Evolutionary conservation across 2,329 filamentous ascomycete genomes (phyloP).

Genomic region (Escovopsis sp.): DNA sequence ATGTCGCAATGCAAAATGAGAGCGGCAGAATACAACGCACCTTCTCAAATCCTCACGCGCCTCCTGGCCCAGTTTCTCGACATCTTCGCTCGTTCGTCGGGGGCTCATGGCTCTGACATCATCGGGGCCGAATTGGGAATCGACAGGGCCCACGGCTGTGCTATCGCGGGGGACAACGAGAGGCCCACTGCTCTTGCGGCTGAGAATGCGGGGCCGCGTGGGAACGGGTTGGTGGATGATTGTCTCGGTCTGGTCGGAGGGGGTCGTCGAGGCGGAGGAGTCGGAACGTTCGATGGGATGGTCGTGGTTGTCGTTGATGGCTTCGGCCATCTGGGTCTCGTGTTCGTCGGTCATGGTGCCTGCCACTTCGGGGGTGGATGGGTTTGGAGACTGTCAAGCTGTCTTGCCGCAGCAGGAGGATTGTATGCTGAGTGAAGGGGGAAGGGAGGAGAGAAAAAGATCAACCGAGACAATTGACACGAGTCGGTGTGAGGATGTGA

Average conservation of each 20-base stretch:
- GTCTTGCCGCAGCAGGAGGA: too few species aligned
- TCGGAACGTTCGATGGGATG: constrained; percentile 24
- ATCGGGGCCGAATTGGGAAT: constrained; percentile 65
- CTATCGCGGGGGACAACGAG: constrained; percentile 69
- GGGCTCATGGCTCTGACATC: constrained; percentile 94
- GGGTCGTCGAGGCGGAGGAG: constrained; percentile 18
- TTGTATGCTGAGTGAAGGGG: background rate
- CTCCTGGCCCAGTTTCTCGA: constrained; percentile 73
- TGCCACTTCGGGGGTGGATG: too few species aligned
- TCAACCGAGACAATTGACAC: too few species aligned
- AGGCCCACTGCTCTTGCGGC: constrained; percentile 65
- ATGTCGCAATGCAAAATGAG: too few species aligned
- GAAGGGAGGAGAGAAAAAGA: background rate
- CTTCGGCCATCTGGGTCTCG: constrained; percentile 11
- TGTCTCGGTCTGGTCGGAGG: constrained; percentile 21
- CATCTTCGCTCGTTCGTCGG: constrained; percentile 74
- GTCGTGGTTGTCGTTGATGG: constrained; percentile 11
- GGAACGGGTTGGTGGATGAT: constrained; percentile 36
- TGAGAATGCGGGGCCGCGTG: constrained; percentile 51
- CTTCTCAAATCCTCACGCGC: constrained; percentile 51
- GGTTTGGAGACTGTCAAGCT: too few species aligned
- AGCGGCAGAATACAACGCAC: too few species aligned
- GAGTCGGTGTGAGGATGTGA: too few species aligned
- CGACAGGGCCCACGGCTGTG: constrained; percentile 54
- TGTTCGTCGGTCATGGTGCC: constrained; percentile 10